phyloP scores from a whole-genome alignment of 768 basidiomycete genomes.

The Rhodosporidiobolus sp. region DNA sequence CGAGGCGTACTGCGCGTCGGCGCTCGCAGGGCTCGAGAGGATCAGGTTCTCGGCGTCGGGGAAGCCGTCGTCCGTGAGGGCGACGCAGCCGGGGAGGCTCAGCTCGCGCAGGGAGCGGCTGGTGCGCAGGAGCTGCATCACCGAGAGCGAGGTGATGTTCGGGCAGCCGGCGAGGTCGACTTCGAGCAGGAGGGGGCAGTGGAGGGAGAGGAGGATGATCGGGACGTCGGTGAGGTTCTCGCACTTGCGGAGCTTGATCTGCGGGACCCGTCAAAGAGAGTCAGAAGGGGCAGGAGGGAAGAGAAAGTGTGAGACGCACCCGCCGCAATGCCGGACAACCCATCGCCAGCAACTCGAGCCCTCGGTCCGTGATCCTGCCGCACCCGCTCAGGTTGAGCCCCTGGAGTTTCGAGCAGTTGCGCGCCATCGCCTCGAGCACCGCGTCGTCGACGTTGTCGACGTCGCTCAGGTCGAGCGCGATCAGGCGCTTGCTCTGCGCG shows the following conservation, averaged over 20 bases:
- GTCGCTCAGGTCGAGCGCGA: constrained; percentile 87
- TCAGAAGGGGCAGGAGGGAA: not conserved
- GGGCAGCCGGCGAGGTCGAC: constrained; percentile 86
- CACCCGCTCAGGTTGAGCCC: constrained; percentile 89
- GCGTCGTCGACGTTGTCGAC: constrained; percentile 76
- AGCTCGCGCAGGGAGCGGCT: constrained; percentile 85
- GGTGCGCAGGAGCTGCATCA: constrained; percentile 79
- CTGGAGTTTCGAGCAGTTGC: constrained; percentile 73
- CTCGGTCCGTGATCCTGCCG: constrained; percentile 70
- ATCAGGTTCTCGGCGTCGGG: constrained; percentile 54
- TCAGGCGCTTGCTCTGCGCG: constrained; percentile 64
- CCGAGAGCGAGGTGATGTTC: constrained; percentile 67
- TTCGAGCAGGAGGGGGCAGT: constrained; percentile 83
- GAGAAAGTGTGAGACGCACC: constrained; percentile 45
- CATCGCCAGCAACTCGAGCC: constrained; percentile 69
- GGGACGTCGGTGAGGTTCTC: constrained; percentile 70
- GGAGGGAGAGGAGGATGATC: constrained; percentile 69
- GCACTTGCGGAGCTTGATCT: constrained; percentile 80
- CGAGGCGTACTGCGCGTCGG: not conserved
- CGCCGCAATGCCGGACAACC: constrained; percentile 75
- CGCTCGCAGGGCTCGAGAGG: not conserved
- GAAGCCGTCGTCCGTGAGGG: constrained; percentile 80
- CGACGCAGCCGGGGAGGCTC: constrained; percentile 71
- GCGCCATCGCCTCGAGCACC: constrained; percentile 71
- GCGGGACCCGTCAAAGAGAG: not conserved